phyloP scores from a whole-genome alignment of 495 filamentous ascomycete genomes.

The Penicillium coprophilum region DNA sequence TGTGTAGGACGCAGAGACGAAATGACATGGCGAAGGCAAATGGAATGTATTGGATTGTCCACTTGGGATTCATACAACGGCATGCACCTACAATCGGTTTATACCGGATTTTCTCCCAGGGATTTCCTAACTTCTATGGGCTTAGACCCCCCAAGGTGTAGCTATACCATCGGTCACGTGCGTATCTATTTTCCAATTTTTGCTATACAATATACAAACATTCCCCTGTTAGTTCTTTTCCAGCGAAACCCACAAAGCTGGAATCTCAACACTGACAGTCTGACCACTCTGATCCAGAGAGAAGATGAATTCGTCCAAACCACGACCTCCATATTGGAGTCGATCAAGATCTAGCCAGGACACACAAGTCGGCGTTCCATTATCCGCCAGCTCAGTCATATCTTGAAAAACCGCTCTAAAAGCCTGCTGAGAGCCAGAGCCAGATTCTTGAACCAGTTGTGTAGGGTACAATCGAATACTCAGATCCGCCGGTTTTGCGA shows the following conservation, averaged over 20 bases:
- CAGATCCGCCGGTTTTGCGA: conserved; percentile 30
- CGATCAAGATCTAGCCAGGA: conserved; percentile 51
- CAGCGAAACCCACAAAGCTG: neutral
- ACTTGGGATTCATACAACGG: neutral
- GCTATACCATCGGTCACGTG: neutral
- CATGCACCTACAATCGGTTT: neutral
- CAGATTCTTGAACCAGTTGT: conserved; percentile 4
- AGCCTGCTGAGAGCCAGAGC: conserved; percentile 4
- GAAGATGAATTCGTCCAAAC: conserved; percentile 55
- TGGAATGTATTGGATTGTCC: neutral
- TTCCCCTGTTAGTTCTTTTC: neutral
- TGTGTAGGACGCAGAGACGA: conserved; percentile 5
- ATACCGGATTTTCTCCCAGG: neutral
- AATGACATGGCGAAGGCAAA: conserved; percentile 1
- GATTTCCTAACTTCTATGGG: neutral
- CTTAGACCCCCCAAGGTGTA: no score
- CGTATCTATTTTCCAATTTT: neutral
- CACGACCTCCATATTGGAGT: conserved; percentile 39
- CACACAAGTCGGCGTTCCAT: conserved; percentile 34
- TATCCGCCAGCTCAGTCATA: no score
- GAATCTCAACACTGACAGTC: conserved; percentile 35
- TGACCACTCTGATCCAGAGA: conserved; percentile 37
- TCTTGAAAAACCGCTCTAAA: conserved; percentile 43
- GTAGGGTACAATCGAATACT: conserved; percentile 52
- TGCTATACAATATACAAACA: neutral